A percentile compares a stretch with the other conserved stretches of the same genome.
phyloP scores from a whole-genome alignment of 108 stramenopile species.

The Skeletonema menzelii region DNA sequence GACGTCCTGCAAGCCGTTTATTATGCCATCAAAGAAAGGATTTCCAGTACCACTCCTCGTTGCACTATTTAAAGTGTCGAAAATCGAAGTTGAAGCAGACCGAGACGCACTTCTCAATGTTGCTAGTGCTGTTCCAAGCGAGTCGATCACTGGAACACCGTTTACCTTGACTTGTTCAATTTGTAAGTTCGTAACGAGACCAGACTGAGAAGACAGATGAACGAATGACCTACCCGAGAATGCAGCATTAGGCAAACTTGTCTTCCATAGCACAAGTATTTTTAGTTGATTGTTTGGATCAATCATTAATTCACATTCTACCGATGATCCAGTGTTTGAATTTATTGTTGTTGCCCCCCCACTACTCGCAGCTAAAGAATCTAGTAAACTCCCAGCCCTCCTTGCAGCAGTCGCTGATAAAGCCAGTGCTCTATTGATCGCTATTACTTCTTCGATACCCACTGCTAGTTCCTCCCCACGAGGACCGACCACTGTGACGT shows the following conservation, averaged over 20 bases:
- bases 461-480: constrained; percentile 28
- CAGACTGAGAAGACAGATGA: constrained; percentile 12
- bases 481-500: constrained; percentile 35
- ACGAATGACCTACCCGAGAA: constrained; percentile 26
- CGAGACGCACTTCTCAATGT: constrained; percentile 26
- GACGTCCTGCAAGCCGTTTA: constrained; percentile 33
- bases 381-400: constrained; percentile 33
- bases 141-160: constrained; percentile 21
- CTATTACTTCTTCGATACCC: constrained; percentile 40
- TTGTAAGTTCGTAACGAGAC: constrained; percentile 28
- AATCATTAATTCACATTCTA: constrained; percentile 38
- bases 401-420: constrained; percentile 25
- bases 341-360: background rate
- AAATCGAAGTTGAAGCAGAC: constrained; percentile 21
- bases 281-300: constrained; percentile 33
- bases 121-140: constrained; percentile 34
- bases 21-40: constrained; percentile 29
- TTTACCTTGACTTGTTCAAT: constrained; percentile 33
- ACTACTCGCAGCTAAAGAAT: constrained; percentile 22
- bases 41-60: constrained; percentile 12
- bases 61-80: background rate
- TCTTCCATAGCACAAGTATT: constrained; percentile 33
- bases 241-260: constrained; percentile 33
- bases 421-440: constrained; percentile 31
- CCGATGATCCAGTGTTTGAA: background rate